Evolutionary conservation across 1,139 yeast species (phyloP).

Genomic region (Diutina neorugosa): DNA sequence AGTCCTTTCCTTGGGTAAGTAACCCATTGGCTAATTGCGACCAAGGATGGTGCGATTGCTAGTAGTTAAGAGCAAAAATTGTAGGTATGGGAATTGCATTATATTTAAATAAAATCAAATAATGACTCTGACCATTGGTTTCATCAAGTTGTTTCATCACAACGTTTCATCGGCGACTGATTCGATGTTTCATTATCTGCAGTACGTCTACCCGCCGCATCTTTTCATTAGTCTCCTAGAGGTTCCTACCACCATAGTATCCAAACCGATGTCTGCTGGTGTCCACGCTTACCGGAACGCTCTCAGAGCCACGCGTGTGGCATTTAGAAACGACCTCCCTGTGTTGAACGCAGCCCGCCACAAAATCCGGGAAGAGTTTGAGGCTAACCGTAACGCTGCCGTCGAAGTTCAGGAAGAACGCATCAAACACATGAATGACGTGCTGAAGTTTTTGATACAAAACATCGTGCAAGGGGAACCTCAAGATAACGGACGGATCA

Average conservation of each 20-base stretch:
- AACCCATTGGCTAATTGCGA: no score
- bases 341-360: slow-evolving; percentile 52
- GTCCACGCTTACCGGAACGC: slow-evolving; percentile 51
- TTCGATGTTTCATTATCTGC: neutral
- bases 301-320: slow-evolving; percentile 57
- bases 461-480: slow-evolving; percentile 79
- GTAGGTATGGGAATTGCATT: no score
- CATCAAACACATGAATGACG: slow-evolving; percentile 53
- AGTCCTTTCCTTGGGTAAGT: no score
- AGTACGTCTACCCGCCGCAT: neutral
- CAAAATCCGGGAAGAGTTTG: slow-evolving; percentile 52
- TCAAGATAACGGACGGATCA: slow-evolving; percentile 33
- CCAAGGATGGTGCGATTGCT: no score
- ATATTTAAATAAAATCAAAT: no score
- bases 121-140: no score
- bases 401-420: slow-evolving; percentile 35
- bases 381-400: slow-evolving; percentile 16
- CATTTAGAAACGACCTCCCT: slow-evolving; percentile 29
- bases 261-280: neutral
- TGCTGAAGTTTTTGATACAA: slow-evolving; percentile 50
- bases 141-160: no score
- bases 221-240: neutral
- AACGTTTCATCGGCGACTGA: neutral
- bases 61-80: no score
- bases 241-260: no score